These are phyloP conservation scores for Persicaria maculosa DNA, from an alignment of 148 eudicot genomes.

Conservation along the genomic window DNA sequence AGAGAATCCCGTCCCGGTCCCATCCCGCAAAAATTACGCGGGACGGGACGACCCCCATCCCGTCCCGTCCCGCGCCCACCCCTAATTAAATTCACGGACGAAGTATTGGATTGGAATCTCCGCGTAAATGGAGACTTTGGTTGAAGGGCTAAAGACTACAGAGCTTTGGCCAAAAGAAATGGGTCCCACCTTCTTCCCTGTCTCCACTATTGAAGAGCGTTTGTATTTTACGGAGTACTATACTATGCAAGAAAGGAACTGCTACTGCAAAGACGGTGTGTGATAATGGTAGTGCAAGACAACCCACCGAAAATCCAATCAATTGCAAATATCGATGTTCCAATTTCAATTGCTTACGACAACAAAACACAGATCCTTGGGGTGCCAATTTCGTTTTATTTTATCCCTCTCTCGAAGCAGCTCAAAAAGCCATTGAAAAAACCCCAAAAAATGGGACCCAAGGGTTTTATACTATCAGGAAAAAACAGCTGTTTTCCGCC, in stretches of 20 bases:
- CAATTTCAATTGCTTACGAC: not conserved
- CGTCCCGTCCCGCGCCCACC: no score
- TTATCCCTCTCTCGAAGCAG: not conserved
- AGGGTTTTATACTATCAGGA: not conserved
- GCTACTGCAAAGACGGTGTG: not conserved
- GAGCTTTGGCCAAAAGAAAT: not conserved
- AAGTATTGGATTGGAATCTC: not conserved
- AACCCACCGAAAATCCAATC: not conserved
- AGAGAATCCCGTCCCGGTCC: no score
- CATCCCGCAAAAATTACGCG: no score
- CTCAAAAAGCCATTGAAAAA: not conserved
- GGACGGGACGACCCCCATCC: no score
- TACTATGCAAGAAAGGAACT: not conserved
- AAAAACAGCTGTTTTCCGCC: conserved; percentile 8
- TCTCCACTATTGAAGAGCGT: not conserved
- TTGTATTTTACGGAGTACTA: not conserved
- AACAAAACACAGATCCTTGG: not conserved
- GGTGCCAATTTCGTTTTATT: not conserved
- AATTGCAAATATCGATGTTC: not conserved
- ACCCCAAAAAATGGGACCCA: not conserved
- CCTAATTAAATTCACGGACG: no score
- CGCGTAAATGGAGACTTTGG: not conserved
- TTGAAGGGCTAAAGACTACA: not conserved
- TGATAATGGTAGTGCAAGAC: not conserved
- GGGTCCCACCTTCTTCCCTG: not conserved